Evolutionary conservation across 805 yeast species (phyloP).

Genomic region (Myxozyma neotropica): DNA sequence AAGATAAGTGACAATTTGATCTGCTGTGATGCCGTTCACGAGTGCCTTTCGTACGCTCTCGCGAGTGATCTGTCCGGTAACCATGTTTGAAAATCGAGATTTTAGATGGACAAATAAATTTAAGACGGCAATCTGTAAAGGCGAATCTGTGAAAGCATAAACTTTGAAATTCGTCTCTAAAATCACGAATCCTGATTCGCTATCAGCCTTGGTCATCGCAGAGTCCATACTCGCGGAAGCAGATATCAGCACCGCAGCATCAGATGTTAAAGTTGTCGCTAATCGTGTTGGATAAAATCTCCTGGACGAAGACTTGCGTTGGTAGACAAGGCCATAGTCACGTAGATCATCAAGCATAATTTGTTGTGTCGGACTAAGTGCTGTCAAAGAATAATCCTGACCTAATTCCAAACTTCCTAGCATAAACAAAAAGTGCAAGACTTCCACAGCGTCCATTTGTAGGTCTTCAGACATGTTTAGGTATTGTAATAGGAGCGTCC

Average conservation of each 20-base stretch:
- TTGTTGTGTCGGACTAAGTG: conserved; percentile 76
- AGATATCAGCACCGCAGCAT: conserved; percentile 66
- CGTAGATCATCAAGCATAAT: conserved; percentile 85
- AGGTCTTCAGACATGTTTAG: conserved; percentile 79
- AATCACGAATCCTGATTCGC: conserved; percentile 67
- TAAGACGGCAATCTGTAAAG: conserved; percentile 89
- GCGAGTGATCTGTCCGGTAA: conserved; percentile 88
- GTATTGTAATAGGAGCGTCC: conserved; percentile 89
- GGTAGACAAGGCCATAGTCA: conserved; percentile 89
- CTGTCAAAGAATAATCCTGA: conserved; percentile 71
- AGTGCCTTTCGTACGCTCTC: conserved; percentile 87
- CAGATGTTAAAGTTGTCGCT: conserved; percentile 88
- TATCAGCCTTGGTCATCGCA: conserved; percentile 48
- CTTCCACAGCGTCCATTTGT: conserved; percentile 95
- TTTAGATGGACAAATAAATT: conserved; percentile 84
- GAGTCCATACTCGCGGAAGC: conserved; percentile 78
- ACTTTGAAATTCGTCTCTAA: conserved; percentile 92
- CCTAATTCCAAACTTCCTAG: conserved; percentile 92
- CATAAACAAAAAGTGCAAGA: conserved; percentile 88
- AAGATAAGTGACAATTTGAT: conserved; percentile 85
- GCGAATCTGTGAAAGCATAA: conserved; percentile 61
- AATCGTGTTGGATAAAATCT: conserved; percentile 87
- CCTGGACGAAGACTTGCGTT: conserved; percentile 55
- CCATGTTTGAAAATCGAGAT: conserved; percentile 87
- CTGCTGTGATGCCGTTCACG: conserved; percentile 88